Base-by-base conservation (phyloP, 441 rosid species). In the Adansonia gregorii region DNA sequence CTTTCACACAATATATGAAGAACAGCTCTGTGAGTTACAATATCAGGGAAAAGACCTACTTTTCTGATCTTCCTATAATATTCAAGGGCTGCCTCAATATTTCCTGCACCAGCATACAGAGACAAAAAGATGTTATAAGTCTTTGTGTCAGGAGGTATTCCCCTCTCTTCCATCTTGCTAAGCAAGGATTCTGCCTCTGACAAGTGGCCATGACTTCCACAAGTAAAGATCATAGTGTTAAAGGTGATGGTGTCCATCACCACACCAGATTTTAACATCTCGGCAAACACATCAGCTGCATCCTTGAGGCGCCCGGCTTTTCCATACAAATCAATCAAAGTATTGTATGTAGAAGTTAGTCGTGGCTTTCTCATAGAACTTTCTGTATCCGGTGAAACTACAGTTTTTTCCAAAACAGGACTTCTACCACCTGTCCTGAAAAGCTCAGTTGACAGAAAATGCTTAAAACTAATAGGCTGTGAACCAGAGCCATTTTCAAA, bases 291-390 rank as follows among this genome's bases (percentile, higher is more conserved):
- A 55, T 82, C 83, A 43, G 97, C 98, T 43, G 98, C 98, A 76
- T 93, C 98, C 61, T 78, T 74, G 12, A 95, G 87, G n/a, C 94
- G 91, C 65, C 94, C 98, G 0, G 98, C 95, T 82, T 95, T 95
- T 41, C 97, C 98, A 77, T 95, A 95, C 86, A 95, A 82, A 88
- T 95, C 98, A 80, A 95, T 93, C 83, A 95, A 80, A 19, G 93
- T 87, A 71, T 93, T 95, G 77, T 86, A 95, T 0, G 97, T 95
- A 6, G 95, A 83, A 6, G 98, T 90, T n/a, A 88, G 78, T 67
- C 63, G 79, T 52, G 94, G 98, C 87, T 85, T 93, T 70, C 87
- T 79, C 76, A 80, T 77, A 74, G 85, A 78, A 65, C 65, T 79
- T 22, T 86, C 91, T 0, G 56, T 56, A 77, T 84, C 83, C 9